Conservation (phyloP, 176 grass and related monocot genomes). For the Aegilops sharonensis region DNA sequence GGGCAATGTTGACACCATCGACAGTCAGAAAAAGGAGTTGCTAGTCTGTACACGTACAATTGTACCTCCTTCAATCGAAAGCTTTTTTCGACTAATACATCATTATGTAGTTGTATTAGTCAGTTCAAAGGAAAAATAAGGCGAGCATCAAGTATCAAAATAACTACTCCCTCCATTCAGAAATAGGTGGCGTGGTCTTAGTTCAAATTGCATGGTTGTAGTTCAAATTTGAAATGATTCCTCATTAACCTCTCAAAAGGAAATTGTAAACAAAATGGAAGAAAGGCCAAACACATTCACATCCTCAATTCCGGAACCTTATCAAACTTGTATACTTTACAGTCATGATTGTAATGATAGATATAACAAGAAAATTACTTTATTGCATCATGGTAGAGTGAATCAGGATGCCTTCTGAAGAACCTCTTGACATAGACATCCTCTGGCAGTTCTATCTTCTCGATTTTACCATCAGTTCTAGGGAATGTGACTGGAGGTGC, state of each 20-base stretch:
- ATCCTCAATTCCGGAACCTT: neutral
- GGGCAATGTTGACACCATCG: neutral
- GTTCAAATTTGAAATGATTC: neutral
- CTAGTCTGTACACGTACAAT: neutral
- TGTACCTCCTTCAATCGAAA: neutral
- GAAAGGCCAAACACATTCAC: neutral
- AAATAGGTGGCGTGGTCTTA: too few species aligned
- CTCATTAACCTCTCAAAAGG: neutral
- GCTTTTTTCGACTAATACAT: neutral
- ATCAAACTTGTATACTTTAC: neutral
- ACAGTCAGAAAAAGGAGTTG: neutral
- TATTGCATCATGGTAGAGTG: conserved; percentile 71
- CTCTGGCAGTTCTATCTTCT: conserved; percentile 57
- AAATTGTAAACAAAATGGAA: neutral
- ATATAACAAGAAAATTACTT: conserved; percentile 45
- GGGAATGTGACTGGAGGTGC: conserved; percentile 69
- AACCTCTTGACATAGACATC: conserved; percentile 71
- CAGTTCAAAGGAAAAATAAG: neutral
- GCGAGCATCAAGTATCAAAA: neutral
- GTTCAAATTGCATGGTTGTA: too few species aligned
- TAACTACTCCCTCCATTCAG: neutral
- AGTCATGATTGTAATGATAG: neutral
- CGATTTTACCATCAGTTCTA: conserved; percentile 57
- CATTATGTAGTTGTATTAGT: neutral
- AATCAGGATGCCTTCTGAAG: conserved; percentile 65